These are phyloP conservation scores for Aspergillus sclerotialis DNA, from an alignment of 2,329 filamentous ascomycete genomes.

Conservation along the genomic window DNA sequence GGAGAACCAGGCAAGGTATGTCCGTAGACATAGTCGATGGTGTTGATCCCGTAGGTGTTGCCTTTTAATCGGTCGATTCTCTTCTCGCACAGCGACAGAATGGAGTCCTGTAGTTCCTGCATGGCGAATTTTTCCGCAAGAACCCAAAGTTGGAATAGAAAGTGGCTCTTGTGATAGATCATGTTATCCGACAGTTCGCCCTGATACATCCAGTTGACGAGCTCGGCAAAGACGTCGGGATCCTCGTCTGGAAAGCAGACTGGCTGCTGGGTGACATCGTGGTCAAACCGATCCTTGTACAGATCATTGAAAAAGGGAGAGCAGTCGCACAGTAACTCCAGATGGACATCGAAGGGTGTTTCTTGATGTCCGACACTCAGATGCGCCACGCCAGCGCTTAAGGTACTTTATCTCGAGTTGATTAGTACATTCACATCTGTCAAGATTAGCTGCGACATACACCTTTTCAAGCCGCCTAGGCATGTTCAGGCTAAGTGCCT, in stretches of 20 bases:
- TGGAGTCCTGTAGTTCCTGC: constrained; percentile 2
- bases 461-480: too few relatives aligned
- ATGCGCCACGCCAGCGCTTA: constrained; percentile 1
- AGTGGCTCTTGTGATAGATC: not conserved
- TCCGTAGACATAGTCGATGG: constrained; percentile 1
- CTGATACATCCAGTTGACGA: constrained; percentile 6
- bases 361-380: constrained; percentile 2
- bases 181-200: constrained; percentile 1
- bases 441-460: too few relatives aligned
- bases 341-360: constrained; percentile 5
- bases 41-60: not conserved
- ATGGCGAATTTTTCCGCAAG: constrained; percentile 5
- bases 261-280: not conserved
- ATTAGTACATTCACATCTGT: too few relatives aligned
- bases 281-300: not conserved
- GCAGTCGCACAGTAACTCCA: constrained; percentile 5
- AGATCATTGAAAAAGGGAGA: constrained; percentile 5
- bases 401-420: too few relatives aligned
- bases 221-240: constrained; percentile 4
- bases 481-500: too few relatives aligned
- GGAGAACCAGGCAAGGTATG: constrained; percentile 3
- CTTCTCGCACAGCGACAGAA: constrained; percentile 2
- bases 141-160: constrained; percentile 5
- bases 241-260: constrained; percentile 6
- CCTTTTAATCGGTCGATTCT: not conserved